Evolutionary conservation across 306 rosid genomes (phyloP).

Genomic region (Ormosia semicastrata): DNA sequence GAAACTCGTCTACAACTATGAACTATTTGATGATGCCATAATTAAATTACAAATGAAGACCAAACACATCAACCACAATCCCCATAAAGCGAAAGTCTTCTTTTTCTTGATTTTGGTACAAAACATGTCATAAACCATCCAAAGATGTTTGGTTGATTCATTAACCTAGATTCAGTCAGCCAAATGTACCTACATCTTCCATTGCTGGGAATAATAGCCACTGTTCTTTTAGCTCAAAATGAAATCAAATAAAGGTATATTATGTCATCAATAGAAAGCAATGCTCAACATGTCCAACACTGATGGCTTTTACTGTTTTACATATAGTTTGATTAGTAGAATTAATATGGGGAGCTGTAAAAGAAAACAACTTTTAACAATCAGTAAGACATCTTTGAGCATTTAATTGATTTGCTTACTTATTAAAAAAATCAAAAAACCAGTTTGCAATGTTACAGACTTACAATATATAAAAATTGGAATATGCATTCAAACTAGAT

Average conservation of each 20-base stretch:
- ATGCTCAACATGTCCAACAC: neutral
- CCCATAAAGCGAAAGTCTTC: neutral
- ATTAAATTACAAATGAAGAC: constrained; percentile 13
- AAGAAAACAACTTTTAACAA: neutral
- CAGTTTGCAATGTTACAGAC: no score
- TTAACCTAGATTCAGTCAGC: constrained; percentile 15
- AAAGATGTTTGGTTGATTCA: constrained; percentile 19
- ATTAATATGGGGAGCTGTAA: neutral
- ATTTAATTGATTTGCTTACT: neutral
- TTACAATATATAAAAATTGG: no score
- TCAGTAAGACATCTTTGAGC: neutral
- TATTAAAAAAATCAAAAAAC: no score
- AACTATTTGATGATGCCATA: constrained; percentile 11
- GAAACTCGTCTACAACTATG: constrained; percentile 18
- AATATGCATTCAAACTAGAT: no score
- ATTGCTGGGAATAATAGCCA: constrained; percentile 4
- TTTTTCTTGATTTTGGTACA: neutral
- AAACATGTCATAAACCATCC: constrained; percentile 10
- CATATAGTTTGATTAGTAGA: neutral
- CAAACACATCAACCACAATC: constrained; percentile 8
- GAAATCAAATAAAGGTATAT: constrained; percentile 6
- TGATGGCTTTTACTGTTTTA: neutral
- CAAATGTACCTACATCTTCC: neutral
- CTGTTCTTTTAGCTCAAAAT: neutral
- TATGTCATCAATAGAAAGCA: constrained; percentile 2